Percentiles rank a stretch among this genome's conserved stretches.
These are phyloP conservation scores for Petunia hybrid DNA, from an alignment of 305 asterid species.

Conservation along the genomic window DNA sequence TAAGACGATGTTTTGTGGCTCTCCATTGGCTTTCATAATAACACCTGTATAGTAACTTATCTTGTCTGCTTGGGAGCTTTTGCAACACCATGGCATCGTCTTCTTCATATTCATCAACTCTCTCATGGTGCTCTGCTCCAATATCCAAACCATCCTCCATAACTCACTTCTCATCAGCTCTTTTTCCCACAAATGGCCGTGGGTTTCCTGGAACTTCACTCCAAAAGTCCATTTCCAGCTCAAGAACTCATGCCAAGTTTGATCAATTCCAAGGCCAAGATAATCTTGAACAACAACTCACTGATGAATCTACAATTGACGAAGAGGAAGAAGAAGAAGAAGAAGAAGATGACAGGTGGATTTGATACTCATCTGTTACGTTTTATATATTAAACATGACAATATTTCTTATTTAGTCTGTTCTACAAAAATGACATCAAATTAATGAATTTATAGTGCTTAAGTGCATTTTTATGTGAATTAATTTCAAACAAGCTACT, in stretches of 20 bases:
- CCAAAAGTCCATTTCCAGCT: slow-evolving; percentile 34
- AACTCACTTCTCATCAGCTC: slow-evolving; percentile 42
- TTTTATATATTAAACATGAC: no score
- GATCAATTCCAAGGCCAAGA: slow-evolving; percentile 74
- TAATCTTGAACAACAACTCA: slow-evolving; percentile 40
- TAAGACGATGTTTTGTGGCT: slow-evolving; percentile 23
- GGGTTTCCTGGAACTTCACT: slow-evolving; percentile 41
- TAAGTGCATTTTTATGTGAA: background rate
- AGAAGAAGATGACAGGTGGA: slow-evolving; percentile 79
- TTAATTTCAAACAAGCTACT: background rate
- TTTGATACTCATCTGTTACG: background rate
- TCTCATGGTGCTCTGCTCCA: slow-evolving; percentile 45
- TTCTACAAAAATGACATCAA: no score
- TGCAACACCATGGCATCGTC: slow-evolving; percentile 54
- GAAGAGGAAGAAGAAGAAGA: slow-evolving; percentile 42
- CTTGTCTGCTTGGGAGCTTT: background rate
- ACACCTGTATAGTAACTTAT: background rate
- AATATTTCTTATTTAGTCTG: no score
- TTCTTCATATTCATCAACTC: slow-evolving; percentile 46
- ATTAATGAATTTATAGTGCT: background rate
- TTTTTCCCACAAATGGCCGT: slow-evolving; percentile 28
- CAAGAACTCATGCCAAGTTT: slow-evolving; percentile 65
- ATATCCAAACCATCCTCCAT: slow-evolving; percentile 46
- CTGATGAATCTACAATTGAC: slow-evolving; percentile 32
- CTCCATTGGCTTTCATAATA: background rate